Evolutionary conservation across 305 asterid species (phyloP).

Genomic region (Fraxinus dipetala): DNA sequence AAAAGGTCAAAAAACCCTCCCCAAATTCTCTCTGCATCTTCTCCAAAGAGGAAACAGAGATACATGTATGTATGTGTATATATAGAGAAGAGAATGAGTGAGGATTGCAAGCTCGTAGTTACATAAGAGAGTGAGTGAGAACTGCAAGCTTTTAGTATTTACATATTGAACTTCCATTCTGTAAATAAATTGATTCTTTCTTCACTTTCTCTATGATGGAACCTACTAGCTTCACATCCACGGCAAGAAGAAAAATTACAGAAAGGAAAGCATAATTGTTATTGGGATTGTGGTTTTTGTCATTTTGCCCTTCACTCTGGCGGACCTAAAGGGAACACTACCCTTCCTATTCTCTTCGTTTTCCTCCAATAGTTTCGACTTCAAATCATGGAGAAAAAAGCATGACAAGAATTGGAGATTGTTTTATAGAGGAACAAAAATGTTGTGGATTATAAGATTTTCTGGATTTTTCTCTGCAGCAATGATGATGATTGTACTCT

Average conservation of each 20-base stretch:
- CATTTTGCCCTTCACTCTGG: slow-evolving; percentile 40
- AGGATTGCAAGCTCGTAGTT: neutral
- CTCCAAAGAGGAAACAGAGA: slow-evolving; percentile 19
- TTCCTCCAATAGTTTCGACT: slow-evolving; percentile 24
- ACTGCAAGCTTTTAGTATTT: slow-evolving; percentile 56
- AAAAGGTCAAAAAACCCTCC: slow-evolving; percentile 12
- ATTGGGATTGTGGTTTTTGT: slow-evolving; percentile 24
- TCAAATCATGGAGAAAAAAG: slow-evolving; percentile 37
- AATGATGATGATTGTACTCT: slow-evolving; percentile 64
- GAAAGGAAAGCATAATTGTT: slow-evolving; percentile 42
- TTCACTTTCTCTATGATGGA: slow-evolving; percentile 31
- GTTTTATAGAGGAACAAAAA: slow-evolving; percentile 34
- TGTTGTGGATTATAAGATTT: slow-evolving; percentile 75
- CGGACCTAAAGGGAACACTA: slow-evolving; percentile 66
- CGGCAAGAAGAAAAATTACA: slow-evolving; percentile 28
- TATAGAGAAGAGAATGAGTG: slow-evolving; percentile 14
- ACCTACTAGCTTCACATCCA: slow-evolving; percentile 42
- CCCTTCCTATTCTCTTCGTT: slow-evolving; percentile 57
- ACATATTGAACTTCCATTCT: slow-evolving; percentile 24
- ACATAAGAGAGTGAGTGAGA: slow-evolving; percentile 24
- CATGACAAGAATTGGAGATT: slow-evolving; percentile 20
- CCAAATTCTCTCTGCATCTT: slow-evolving; percentile 17
- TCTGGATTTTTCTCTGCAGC: slow-evolving; percentile 73
- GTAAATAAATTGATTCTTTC: slow-evolving; percentile 27
- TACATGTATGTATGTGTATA: neutral